These are phyloP conservation scores for Sodiomyces alkalinus DNA, from an alignment of 2,329 filamentous ascomycete species.

Conservation along the genomic window DNA sequence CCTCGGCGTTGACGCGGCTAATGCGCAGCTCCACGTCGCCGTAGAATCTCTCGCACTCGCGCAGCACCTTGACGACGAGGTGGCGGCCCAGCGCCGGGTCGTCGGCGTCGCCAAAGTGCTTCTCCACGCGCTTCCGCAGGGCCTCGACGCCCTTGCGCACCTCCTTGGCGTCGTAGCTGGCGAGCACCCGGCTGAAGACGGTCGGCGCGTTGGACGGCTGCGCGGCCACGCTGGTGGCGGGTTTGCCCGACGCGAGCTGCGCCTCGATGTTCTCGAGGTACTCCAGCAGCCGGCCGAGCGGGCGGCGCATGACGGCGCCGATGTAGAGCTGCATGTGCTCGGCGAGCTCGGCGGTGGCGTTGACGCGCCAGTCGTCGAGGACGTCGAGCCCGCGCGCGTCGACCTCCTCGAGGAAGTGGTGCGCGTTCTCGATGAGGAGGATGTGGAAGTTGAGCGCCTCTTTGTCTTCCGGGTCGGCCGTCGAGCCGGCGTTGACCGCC, in stretches of 20 bases:
- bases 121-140: conserved; percentile 82
- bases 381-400: conserved; percentile 60
- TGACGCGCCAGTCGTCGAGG: conserved; percentile 68
- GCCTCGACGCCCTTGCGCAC: conserved; percentile 81
- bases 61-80: conserved; percentile 41
- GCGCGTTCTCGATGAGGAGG: conserved; percentile 96
- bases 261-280: conserved; percentile 82
- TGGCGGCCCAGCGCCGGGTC: conserved; percentile 49
- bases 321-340: conserved; percentile 85
- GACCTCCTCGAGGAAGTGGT: conserved; percentile 88
- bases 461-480: conserved; percentile 66
- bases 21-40: conserved; percentile 46
- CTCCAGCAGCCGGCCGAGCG: conserved; percentile 79
- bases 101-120: conserved; percentile 88
- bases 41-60: conserved; percentile 49
- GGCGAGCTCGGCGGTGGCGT: conserved; percentile 61
- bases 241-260: conserved; percentile 44
- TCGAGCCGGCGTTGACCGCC: conserved; percentile 22
- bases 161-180: conserved; percentile 68
- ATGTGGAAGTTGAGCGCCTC: conserved; percentile 96
- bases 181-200: conserved; percentile 74
- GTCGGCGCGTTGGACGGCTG: conserved; percentile 72
- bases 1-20: conserved; percentile 41
- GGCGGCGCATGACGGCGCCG: conserved; percentile 73
- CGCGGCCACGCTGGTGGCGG: conserved; percentile 49